Base-by-base conservation (phyloP, 192 early-diverging fungal species). In the Powellomyces hirtus region DNA sequence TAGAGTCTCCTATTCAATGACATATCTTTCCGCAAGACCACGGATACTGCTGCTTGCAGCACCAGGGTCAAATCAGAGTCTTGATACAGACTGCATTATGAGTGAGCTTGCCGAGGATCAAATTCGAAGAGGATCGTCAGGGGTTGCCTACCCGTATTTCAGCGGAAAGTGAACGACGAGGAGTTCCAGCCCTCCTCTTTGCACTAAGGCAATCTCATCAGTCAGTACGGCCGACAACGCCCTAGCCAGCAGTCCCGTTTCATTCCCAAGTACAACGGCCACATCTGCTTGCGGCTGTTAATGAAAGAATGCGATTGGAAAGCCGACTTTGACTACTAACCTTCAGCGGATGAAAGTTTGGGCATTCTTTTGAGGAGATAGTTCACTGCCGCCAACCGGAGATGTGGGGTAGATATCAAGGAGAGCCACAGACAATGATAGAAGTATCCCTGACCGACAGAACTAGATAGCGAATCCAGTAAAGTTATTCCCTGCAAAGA, bases 1-100 rank as follows among this genome's bases (percentile, higher is more conserved):
- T 95, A 96, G n/a, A 98, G 79, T 37, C 96, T 73, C 49, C 94
- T 75, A 64, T 94, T 98, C 16, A 98, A 82, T 24, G 94, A 94
- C 92, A 96, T 96, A 73, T 98, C 96, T 68, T 90, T 91, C 33
- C 90, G 77, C 56, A 96, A 64, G 8, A 96, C 92, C 18, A 96
- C 94, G 26, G 81, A 78, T 1, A 91, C 76, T 0, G 93, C 95
- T 31, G 64, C 64, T 18, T 81, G 79, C 52, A 92, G 81, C 40
- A 97, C 72, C 26, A 91, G 57, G 7, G 81, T 78, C 36, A 89
- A 58, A 59, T 96, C 92, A 20, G 84, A 77, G 27, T 82, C 72
- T n/a, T 79, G 66, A 20, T 94, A 84, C 18, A 90, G 22, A 59
- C 72, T 49, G 49, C 34, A 29, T 38, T 16, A 44, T 36, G 35